Evolutionary conservation across 2,329 filamentous ascomycete species (phyloP), one percentile per base, ranked within the genome.

Genomic region (Sporothrix pseudoabietina): DNA sequence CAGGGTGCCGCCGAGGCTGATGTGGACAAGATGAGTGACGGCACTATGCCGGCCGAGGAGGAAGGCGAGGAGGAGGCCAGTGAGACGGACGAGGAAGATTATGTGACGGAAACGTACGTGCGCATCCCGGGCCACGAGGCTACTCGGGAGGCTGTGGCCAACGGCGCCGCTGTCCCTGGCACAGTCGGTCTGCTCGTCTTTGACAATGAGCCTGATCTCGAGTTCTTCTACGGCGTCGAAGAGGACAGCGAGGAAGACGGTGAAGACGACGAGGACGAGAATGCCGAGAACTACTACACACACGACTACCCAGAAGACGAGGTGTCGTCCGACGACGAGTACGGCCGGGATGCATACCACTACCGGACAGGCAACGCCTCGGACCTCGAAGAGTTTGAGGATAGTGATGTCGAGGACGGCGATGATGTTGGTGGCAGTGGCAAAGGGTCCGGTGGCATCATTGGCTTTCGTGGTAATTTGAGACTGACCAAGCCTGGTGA

Each of bases 261-360:
- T 0, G 85, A 88, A 54, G 88, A 89, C 59, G 89, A 90, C 5
- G 89, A 91, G 70, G 88, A 91, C 72, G 89, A 91, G 78, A 91
- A 91, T 75, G 91, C 92, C 49, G 92, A 94, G 79, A 91, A 93
- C 78, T 90, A 93, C 80, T 94, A 94, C 78, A 89, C 90, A 3
- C 90, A 91, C 71, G 92, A 94, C 79, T 94, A 94, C 77, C 92
- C 92, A 0, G 92, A 94, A 75, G 92, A 94, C 71, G 92, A 94
- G 79, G 86, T 94, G 16, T 90, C 89, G 61, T 90, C 89, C 19
- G 91, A 94, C 77, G 90, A 92, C 76, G 89, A 91, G 79, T 88
- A 85, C 75, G 87, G 84, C 59, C 83, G 84, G 10, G 85, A 88
- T 72, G 79, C 87, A 1, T 90, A 90, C 78, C 80, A 83, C 47